Percentiles rank a stretch among this genome's conserved stretches.
These are phyloP conservation scores for Prunus davidiana DNA, from an alignment of 306 rosid species.

Conservation along the genomic window DNA sequence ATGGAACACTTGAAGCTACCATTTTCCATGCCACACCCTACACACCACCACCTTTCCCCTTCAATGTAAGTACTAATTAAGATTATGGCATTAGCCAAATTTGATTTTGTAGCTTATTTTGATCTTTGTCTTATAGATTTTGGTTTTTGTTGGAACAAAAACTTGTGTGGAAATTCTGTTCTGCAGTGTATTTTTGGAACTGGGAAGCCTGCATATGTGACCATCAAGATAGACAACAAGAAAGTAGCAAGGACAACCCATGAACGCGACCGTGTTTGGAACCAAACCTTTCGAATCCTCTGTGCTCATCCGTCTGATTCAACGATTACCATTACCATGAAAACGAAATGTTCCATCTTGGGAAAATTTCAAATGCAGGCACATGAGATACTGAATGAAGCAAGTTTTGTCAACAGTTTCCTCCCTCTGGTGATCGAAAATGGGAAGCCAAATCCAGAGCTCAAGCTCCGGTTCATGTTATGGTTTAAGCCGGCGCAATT, in stretches of 20 bases:
- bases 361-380: slow-evolving; percentile 74
- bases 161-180: slow-evolving; percentile 1
- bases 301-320: slow-evolving; percentile 73
- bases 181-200: slow-evolving; percentile 55
- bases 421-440: slow-evolving; percentile 68
- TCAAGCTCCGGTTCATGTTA: slow-evolving; percentile 63
- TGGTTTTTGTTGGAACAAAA: not conserved
- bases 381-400: slow-evolving; percentile 42
- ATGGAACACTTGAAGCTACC: slow-evolving; percentile 93
- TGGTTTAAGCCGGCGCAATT: slow-evolving; percentile 80
- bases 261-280: slow-evolving; percentile 72
- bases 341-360: slow-evolving; percentile 57
- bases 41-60: slow-evolving; percentile 58
- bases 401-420: slow-evolving; percentile 62
- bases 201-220: slow-evolving; percentile 74
- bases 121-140: not conserved
- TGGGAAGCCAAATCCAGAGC: slow-evolving; percentile 62
- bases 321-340: slow-evolving; percentile 54
- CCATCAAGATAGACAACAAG: slow-evolving; percentile 55
- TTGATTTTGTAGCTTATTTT: too few relatives aligned
- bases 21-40: slow-evolving; percentile 80
- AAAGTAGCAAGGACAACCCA: slow-evolving; percentile 59
- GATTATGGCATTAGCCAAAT: too few relatives aligned
- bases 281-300: slow-evolving; percentile 77
- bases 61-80: slow-evolving; percentile 47